Conservation (phyloP, 176 grass and related monocot genomes). For the Cymbopogon citratus region DNA sequence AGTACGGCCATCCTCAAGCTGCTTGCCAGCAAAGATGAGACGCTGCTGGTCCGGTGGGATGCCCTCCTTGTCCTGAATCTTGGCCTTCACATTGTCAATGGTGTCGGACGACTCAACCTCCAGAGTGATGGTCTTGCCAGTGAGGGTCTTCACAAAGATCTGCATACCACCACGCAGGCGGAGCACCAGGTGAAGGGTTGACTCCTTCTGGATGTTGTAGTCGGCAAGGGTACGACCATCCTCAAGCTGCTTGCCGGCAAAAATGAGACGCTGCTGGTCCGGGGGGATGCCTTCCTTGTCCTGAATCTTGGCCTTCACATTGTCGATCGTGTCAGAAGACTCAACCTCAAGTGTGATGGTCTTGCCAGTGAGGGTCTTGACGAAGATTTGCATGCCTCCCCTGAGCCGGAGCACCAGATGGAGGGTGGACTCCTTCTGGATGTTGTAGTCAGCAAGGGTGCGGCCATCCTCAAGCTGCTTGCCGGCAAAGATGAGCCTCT, state of each 20-base stretch:
- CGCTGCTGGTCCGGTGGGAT: constrained; percentile 69
- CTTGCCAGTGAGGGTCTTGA: constrained; percentile 71
- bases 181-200: constrained; percentile 27
- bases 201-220: constrained; percentile 79
- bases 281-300: constrained; percentile 75
- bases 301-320: constrained; percentile 70
- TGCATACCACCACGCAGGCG: constrained; percentile 74
- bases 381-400: background rate
- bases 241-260: constrained; percentile 57
- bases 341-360: constrained; percentile 60
- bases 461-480: constrained; percentile 38
- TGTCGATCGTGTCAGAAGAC: constrained; percentile 45
- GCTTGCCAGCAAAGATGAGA: constrained; percentile 30
- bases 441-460: constrained; percentile 29
- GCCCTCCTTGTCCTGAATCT: constrained; percentile 77
- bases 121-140: constrained; percentile 54
- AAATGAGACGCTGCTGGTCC: constrained; percentile 55
- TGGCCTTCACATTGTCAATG: constrained; percentile 53
- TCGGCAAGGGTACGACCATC: constrained; percentile 51
- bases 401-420: background rate
- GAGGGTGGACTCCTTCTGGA: constrained; percentile 21
- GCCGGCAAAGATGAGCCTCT: constrained; percentile 33
- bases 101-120: constrained; percentile 36
- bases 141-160: constrained; percentile 63
- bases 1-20: too few species aligned